Percentiles rank a stretch among this genome's conserved stretches.
Evolutionary conservation across 495 filamentous ascomycete genomes (phyloP).

Genomic region (Bombardia bombarda): DNA sequence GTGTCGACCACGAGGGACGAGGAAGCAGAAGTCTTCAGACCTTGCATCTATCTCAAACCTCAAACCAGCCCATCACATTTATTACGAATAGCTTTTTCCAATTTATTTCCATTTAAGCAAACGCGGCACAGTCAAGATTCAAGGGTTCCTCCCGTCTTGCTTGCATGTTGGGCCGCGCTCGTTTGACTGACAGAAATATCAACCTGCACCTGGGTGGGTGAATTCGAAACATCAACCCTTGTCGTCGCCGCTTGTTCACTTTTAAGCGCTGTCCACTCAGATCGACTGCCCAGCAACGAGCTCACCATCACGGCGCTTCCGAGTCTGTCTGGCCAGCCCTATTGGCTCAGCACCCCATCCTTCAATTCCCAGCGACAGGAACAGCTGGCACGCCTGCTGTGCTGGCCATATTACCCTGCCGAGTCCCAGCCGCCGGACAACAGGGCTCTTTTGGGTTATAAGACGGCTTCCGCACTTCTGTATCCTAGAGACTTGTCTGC

Average conservation of each 20-base stretch:
- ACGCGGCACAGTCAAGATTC: no score
- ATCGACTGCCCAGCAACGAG: constrained; percentile 3
- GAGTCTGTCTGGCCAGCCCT: constrained; percentile 5
- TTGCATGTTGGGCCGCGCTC: background rate
- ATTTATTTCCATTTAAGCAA: no score
- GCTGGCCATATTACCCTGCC: constrained; percentile 2
- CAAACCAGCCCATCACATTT: no score
- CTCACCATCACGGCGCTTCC: constrained; percentile 30
- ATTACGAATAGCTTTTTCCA: no score
- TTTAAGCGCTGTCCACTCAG: constrained; percentile 28
- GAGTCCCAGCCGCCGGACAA: constrained; percentile 8
- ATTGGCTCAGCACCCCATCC: constrained; percentile 20
- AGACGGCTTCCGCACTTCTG: constrained; percentile 7
- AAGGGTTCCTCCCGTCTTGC: background rate
- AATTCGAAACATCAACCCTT: constrained; percentile 17
- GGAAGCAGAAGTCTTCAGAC: no score
- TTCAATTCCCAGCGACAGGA: constrained; percentile 12
- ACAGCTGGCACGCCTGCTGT: background rate
- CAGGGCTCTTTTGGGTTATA: constrained; percentile 12
- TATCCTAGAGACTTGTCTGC: constrained; percentile 11
- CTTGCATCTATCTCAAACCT: no score
- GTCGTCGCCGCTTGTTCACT: constrained; percentile 14
- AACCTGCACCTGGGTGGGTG: constrained; percentile 4
- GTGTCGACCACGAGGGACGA: no score
- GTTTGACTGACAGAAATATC: background rate